Conservation (phyloP, 129 eudicot genomes). For the Sambucus nigra region DNA sequence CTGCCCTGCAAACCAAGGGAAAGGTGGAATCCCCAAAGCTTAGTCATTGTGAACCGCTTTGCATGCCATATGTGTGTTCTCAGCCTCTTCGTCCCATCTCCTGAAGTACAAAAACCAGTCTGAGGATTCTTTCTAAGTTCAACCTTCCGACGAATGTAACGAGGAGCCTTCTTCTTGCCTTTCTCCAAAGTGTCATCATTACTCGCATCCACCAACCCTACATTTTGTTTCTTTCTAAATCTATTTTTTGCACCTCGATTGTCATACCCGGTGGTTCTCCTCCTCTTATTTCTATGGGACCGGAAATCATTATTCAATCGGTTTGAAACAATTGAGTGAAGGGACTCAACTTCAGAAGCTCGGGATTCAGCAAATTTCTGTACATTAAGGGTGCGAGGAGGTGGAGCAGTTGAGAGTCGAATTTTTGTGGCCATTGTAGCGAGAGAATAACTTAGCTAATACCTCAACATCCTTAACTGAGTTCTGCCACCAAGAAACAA, state of each 20-base stretch:
- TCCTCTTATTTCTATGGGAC: slow-evolving; percentile 69
- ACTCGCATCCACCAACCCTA: slow-evolving; percentile 9
- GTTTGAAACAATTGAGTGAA: slow-evolving; percentile 53
- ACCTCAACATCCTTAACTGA: slow-evolving; percentile 1
- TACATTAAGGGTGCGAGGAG: slow-evolving; percentile 49
- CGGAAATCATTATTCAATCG: slow-evolving; percentile 55
- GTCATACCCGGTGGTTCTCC: slow-evolving; percentile 55
- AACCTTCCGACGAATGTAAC: slow-evolving; percentile 57
- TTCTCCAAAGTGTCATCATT: slow-evolving; percentile 10
- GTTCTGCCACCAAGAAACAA: too few species aligned
- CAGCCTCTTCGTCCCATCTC: slow-evolving; percentile 84
- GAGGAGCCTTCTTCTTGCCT: slow-evolving; percentile 34
- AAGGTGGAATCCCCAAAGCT: slow-evolving; percentile 79
- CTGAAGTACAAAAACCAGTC: slow-evolving; percentile 51
- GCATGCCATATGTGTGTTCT: slow-evolving; percentile 96
- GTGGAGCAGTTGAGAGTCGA: slow-evolving; percentile 20
- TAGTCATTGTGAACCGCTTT: slow-evolving; percentile 70
- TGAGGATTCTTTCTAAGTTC: slow-evolving; percentile 51
- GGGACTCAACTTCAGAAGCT: slow-evolving; percentile 72
- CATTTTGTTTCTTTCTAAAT: slow-evolving; percentile 33
- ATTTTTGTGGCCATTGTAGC: slow-evolving; percentile 31
- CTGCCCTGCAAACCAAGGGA: slow-evolving; percentile 84
- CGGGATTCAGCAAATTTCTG: slow-evolving; percentile 65
- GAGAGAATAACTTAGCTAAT: slow-evolving; percentile 4
- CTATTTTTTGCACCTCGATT: slow-evolving; percentile 44